Evolutionary conservation across 371 early-diverging fungal species (phyloP).

Genomic region (Circinella minor): DNA sequence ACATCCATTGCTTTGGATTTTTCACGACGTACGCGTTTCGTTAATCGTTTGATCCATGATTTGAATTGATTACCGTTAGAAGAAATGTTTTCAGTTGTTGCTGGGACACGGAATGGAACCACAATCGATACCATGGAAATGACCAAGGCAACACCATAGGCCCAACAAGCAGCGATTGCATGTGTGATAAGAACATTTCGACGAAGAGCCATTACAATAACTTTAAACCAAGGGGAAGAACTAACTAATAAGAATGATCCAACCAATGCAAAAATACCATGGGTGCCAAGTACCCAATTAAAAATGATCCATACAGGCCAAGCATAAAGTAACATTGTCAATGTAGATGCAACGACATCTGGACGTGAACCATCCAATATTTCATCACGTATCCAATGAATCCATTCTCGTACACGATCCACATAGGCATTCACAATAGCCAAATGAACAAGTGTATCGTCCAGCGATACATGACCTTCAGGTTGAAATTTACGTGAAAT

Average conservation of each 20-base stretch:
- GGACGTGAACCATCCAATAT: conserved; percentile 32
- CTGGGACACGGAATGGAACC: not conserved
- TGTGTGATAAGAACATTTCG: conserved; percentile 28
- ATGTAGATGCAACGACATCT: conserved; percentile 22
- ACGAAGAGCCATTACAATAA: conserved; percentile 18
- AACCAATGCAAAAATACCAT: conserved; percentile 23
- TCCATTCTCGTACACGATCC: conserved; percentile 16
- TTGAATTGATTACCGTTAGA: not conserved
- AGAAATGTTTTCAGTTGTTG: too few relatives aligned
- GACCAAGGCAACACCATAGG: conserved; percentile 38
- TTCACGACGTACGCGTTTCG: conserved; percentile 20
- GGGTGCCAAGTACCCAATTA: conserved; percentile 28
- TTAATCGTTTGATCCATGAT: conserved; percentile 18
- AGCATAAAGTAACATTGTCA: conserved; percentile 35
- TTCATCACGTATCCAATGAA: not conserved
- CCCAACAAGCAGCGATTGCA: conserved; percentile 31
- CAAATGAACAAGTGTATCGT: conserved; percentile 44
- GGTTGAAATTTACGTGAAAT: conserved; percentile 38
- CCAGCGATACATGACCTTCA: conserved; percentile 41
- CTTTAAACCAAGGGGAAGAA: conserved; percentile 34
- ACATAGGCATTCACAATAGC: conserved; percentile 31
- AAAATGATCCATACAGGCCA: conserved; percentile 38
- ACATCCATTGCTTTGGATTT: conserved; percentile 27
- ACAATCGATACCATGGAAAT: conserved; percentile 6
- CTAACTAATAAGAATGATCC: conserved; percentile 26